Percentiles rank a stretch among this genome's conserved stretches.
Conservation (phyloP, 2,329 filamentous ascomycete species). For the Sporothrix inflata region DNA sequence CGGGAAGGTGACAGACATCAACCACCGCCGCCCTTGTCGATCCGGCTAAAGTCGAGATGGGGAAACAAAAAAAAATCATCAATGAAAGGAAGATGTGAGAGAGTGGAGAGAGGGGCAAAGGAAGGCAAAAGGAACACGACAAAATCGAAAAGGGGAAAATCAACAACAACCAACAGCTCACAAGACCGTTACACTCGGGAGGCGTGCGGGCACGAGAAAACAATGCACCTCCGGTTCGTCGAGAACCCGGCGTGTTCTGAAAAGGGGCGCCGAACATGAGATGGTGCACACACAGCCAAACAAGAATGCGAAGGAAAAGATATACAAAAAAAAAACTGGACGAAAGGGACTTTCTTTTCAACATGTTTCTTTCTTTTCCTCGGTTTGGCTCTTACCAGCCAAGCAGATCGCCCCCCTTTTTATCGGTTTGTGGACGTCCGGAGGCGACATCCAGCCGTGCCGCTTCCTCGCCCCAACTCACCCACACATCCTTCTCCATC, state of each 20-base stretch:
- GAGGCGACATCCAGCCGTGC: constrained; percentile 24
- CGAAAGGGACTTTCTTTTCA: background rate
- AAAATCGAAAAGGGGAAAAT: background rate
- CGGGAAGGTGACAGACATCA: background rate
- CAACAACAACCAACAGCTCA: background rate
- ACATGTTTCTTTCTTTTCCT: background rate
- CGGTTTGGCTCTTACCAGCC: background rate
- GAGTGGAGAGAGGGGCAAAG: background rate
- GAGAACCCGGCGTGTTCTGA: background rate
- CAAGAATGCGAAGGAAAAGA: background rate
- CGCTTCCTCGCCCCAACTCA: constrained; percentile 12
- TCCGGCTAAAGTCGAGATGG: constrained; percentile 25
- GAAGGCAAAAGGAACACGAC: background rate
- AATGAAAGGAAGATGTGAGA: background rate
- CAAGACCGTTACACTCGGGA: background rate
- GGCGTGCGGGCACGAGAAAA: background rate
- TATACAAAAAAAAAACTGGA: background rate
- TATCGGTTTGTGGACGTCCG: constrained; percentile 1
- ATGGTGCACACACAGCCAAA: background rate
- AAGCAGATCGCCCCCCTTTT: background rate
- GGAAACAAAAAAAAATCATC: background rate
- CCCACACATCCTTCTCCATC: background rate
- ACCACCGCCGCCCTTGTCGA: background rate
- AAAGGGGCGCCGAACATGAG: background rate
- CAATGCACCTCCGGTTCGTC: background rate